Evolutionary conservation across 371 early-diverging fungal genomes (phyloP).

Genomic region (Saksenaea vasiformis): DNA sequence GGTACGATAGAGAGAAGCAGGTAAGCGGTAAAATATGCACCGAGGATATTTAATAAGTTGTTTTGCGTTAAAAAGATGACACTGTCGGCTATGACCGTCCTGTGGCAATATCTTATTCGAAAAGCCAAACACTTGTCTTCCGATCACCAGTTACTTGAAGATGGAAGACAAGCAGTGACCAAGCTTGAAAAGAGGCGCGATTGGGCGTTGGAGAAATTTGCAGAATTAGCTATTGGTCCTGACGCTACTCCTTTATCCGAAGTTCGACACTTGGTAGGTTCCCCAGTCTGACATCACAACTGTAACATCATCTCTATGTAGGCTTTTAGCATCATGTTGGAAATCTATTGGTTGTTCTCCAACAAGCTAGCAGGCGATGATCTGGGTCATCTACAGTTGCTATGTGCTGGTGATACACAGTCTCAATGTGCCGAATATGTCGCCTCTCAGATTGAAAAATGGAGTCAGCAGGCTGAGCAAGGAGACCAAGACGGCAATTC

Average conservation of each 20-base stretch:
- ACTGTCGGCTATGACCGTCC: conserved; percentile 32
- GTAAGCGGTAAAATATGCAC: conserved; percentile 11
- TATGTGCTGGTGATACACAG: conserved; percentile 45
- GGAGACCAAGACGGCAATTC: conserved; percentile 14
- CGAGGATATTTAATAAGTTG: neutral
- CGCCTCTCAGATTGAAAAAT: conserved; percentile 31
- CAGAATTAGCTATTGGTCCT: conserved; percentile 17
- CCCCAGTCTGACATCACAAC: neutral
- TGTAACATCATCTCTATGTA: conserved; percentile 7
- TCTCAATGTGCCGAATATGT: conserved; percentile 34
- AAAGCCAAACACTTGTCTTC: conserved; percentile 27
- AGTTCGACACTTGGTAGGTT: conserved; percentile 21
- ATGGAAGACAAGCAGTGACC: conserved; percentile 12
- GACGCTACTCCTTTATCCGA: conserved; percentile 29
- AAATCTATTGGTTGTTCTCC: conserved; percentile 60
- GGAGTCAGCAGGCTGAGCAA: conserved; percentile 21
- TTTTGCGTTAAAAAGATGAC: conserved; percentile 15
- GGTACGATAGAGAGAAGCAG: conserved; percentile 34
- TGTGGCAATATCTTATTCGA: conserved; percentile 51
- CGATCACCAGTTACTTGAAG: conserved; percentile 13
- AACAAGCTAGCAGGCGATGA: conserved; percentile 48
- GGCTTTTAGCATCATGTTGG: conserved; percentile 54
- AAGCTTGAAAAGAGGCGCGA: conserved; percentile 37
- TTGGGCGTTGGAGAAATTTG: conserved; percentile 31
- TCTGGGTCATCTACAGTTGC: conserved; percentile 33